Evolutionary conservation across 2,329 filamentous ascomycete species (phyloP), one percentile per base, ranked within the genome.

Genomic region (Penicillium polonicum): DNA sequence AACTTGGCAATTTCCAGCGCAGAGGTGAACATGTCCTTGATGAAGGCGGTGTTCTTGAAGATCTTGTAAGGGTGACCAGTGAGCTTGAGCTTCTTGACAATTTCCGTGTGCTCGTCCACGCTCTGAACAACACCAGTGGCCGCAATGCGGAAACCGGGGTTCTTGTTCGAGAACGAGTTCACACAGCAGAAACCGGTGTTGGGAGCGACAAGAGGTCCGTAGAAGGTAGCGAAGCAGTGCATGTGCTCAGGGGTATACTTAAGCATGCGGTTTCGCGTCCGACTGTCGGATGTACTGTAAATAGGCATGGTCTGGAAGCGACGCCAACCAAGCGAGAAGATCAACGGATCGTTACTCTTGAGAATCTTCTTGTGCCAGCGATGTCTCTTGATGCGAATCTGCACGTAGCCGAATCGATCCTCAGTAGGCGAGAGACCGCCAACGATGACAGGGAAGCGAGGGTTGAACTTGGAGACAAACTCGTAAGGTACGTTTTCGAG

Each of bases 211-310:
- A 99, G 85, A 0, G 95, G 94, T 0, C 92, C 94, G 70, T 96
- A 97, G 76, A 97, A 92, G 50, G 92, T 96, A 41, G 86, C 94
- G 73, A 96, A 96, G 79, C 95, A 99, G 78, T 97, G 94, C 92
- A 97, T 97, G 72, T 99, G 94, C 80, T 99, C 95, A 0, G 94
- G 95, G 0, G 93, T 97, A 76, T 99, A 99, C 76, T 99, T 99
- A 61, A 99, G 84, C 93, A 99, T 97, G 57, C 94, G 88, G 77
- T 97, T 97, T 62, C 94, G 85, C 27, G 91, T 95, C 66, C 94
- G 86, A 60, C 90, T 96, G 75, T 97, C 94, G 25, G 91, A 94
- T 57, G 94, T 96, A 78, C 89, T 94, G 84, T 97, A 99, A 59
- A 97, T 87, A 19, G 93, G 93, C 65, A 94, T 81, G 6, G 89